These are phyloP conservation scores for Hericium rajendrae DNA, from an alignment of 768 basidiomycete species.

Conservation along the genomic window DNA sequence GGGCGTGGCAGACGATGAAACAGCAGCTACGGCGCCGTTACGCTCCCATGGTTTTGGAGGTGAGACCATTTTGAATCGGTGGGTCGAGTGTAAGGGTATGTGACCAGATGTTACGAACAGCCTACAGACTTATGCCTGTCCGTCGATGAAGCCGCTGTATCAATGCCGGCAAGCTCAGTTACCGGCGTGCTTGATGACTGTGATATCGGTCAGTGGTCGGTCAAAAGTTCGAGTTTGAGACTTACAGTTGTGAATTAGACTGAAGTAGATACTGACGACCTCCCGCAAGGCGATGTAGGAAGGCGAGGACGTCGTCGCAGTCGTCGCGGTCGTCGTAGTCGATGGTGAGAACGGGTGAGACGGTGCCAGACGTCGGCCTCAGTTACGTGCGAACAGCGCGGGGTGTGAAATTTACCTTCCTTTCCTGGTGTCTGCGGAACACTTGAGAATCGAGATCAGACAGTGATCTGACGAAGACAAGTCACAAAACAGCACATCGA, in stretches of 20 bases:
- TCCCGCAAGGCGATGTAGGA: too few species aligned
- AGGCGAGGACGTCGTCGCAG: too few species aligned
- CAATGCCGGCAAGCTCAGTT: background rate
- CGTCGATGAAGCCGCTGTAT: background rate
- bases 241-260: too few species aligned
- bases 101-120: background rate
- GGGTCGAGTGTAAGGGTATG: background rate
- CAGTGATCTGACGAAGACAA: background rate
- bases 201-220: too few species aligned
- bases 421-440: too few species aligned
- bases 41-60: conserved; percentile 91
- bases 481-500: background rate
- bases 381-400: too few species aligned
- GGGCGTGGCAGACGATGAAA: conserved; percentile 11
- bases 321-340: too few species aligned
- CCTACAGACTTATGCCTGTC: background rate
- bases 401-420: too few species aligned
- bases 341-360: too few species aligned
- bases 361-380: too few species aligned
- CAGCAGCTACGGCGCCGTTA: conserved; percentile 21
- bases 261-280: too few species aligned
- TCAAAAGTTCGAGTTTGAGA: too few species aligned
- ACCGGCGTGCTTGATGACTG: background rate
- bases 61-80: conserved; percentile 53
- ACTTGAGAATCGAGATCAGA: background rate